Conservation (phyloP, 331 rosid genomes). For the Cydonia oblonga region DNA sequence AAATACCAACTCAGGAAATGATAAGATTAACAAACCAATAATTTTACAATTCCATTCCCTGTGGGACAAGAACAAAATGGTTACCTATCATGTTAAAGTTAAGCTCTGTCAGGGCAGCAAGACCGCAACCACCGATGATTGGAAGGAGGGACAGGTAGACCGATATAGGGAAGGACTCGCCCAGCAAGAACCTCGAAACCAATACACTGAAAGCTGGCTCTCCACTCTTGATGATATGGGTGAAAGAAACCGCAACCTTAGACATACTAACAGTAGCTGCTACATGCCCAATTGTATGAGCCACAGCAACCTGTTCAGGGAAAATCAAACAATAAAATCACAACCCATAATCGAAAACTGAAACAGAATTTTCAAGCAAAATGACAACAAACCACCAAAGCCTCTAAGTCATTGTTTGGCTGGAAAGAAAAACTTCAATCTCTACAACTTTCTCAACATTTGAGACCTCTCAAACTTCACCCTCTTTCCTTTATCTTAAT, state of each 20-base stretch:
- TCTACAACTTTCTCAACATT: neutral
- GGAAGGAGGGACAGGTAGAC: conserved; percentile 76
- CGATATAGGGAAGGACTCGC: conserved; percentile 62
- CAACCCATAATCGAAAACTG: conserved; percentile 4
- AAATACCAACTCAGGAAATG: too few species aligned
- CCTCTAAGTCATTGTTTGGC: neutral
- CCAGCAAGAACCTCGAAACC: conserved; percentile 75
- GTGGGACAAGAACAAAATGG: neutral
- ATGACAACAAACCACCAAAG: neutral
- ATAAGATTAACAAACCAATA: neutral
- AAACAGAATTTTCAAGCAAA: neutral
- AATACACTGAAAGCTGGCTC: conserved; percentile 88
- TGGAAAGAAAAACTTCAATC: neutral
- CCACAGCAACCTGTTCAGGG: conserved; percentile 64
- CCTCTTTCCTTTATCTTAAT: too few species aligned
- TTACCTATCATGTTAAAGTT: conserved; percentile 88
- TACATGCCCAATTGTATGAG: conserved; percentile 88
- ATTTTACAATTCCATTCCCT: neutral
- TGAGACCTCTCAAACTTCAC: neutral
- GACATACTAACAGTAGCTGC: conserved; percentile 96
- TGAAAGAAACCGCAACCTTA: conserved; percentile 87
- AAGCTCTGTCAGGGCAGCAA: conserved; percentile 87
- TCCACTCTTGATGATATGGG: conserved; percentile 95
- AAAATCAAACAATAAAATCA: conserved; percentile 1
- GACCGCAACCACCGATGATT: conserved; percentile 85